A percentile compares a stretch with the other conserved stretches of the same genome.
Conservation (phyloP, 2,329 filamentous ascomycete genomes). For the Chrysosphaeria jannelii region DNA sequence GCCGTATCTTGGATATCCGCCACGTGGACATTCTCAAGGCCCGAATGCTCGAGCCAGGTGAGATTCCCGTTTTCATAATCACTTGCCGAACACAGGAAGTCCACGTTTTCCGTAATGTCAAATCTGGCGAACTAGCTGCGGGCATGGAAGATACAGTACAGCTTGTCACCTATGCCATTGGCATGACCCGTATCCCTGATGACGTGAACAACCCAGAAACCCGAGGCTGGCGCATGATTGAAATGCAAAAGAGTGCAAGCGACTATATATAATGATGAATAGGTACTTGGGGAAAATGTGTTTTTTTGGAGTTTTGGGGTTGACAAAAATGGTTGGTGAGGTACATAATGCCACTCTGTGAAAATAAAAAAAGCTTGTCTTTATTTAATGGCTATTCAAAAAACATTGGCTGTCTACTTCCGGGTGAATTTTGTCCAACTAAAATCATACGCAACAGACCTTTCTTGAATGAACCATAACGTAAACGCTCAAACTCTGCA, state of each 20-base stretch:
- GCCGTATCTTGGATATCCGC: slow-evolving; percentile 79
- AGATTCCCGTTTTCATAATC: slow-evolving; percentile 87
- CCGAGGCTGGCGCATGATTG: slow-evolving; percentile 85
- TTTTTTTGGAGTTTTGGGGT: too few relatives aligned
- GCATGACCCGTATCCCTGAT: slow-evolving; percentile 74
- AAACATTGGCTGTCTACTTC: too few relatives aligned
- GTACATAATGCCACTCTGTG: too few relatives aligned
- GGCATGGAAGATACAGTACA: slow-evolving; percentile 99
- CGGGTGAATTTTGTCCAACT: too few relatives aligned
- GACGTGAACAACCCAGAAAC: slow-evolving; percentile 95
- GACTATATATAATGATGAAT: slow-evolving; percentile 49
- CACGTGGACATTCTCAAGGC: slow-evolving; percentile 70
- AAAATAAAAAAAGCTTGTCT: too few relatives aligned
- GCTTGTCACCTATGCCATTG: slow-evolving; percentile 91
- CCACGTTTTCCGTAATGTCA: slow-evolving; percentile 81
- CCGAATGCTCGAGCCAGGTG: slow-evolving; percentile 54
- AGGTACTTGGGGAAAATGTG: too few relatives aligned
- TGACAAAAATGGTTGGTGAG: too few relatives aligned
- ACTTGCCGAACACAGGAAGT: slow-evolving; percentile 93
- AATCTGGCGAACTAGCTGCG: slow-evolving; percentile 65
- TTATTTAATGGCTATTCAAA: not conserved
- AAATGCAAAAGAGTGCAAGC: slow-evolving; percentile 91
- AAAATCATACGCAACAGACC: too few relatives aligned
- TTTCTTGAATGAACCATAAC: too few relatives aligned
- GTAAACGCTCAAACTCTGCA: too few relatives aligned